Evolutionary conservation across 1,284 basidiomycete genomes (phyloP), one percentile per base, ranked within the genome.

Genomic region (Tausonia pullulans): DNA sequence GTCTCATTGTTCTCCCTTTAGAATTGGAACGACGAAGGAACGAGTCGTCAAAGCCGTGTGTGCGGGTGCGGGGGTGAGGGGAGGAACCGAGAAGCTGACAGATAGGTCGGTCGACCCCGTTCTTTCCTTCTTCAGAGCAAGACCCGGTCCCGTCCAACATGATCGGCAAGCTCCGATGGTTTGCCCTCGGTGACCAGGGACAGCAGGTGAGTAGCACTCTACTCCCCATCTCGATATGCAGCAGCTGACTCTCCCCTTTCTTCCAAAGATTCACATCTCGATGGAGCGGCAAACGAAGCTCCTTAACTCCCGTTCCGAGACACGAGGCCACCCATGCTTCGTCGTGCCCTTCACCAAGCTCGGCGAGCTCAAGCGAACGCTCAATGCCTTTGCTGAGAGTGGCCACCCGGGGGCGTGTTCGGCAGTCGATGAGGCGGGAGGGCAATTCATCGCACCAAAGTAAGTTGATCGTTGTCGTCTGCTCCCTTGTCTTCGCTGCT

Each of bases 81-180:
- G 27, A 27, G 27, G 27, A 2, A 27, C 27, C 27, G 27, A 27
- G 27, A 27, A 27, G 27, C 27, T 27, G 27, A 27, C 27, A 27
- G 27, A 27, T 27, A 27, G 27, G 27, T 27, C 27, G 27, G 27
- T 27, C 27, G 27, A 27, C 27, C 27, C 27, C 27, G 27, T 27
- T 27, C 7, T 8, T 53, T 8, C n/a, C 43, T 58, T 7, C 39
- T 14, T 8, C 39, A 61, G 60, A 7, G 10, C 54, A 50, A n/a
- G 64, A 66, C 51, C 55, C 54, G 5, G 64, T 66, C 4, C 64
- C 64, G 0, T 11, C 46, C 3, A 48, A 48, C 7, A 66, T 66
- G 64, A 16, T 62, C 4, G 60, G 60, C 3, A 58, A 57, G 14
- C 57, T 66, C 9, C n/a, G 64, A n/a, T 66, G 64, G 64, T 66